Conservation (phyloP, 805 yeast genomes). For the Starmerella apicola region DNA sequence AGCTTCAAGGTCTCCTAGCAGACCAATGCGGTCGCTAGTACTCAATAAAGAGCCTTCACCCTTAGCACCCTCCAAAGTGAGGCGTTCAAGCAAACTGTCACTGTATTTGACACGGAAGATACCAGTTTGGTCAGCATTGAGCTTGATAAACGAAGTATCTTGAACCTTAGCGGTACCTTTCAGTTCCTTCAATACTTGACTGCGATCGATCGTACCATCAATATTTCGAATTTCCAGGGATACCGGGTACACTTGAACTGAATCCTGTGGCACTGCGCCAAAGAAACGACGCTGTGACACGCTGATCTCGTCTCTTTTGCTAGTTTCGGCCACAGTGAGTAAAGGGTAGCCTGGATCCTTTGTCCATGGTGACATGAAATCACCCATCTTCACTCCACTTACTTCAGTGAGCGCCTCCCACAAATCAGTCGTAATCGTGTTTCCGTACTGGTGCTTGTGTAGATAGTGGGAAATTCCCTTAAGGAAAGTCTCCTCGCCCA, state of each 20-base stretch:
- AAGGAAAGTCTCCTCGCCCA: constrained; percentile 58
- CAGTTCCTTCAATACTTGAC: constrained; percentile 43
- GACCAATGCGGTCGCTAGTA: constrained; percentile 52
- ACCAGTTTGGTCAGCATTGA: constrained; percentile 51
- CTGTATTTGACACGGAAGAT: constrained; percentile 48
- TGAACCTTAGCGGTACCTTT: constrained; percentile 36
- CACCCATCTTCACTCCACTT: constrained; percentile 47
- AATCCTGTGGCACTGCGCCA: constrained; percentile 42
- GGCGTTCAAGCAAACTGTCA: constrained; percentile 38
- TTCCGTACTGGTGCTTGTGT: constrained; percentile 47
- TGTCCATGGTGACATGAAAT: constrained; percentile 61
- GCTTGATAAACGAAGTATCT: constrained; percentile 36
- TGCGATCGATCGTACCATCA: constrained; percentile 44
- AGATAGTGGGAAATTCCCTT: constrained; percentile 63
- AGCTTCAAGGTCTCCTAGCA: constrained; percentile 48
- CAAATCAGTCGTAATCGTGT: constrained; percentile 62
- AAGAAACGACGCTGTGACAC: constrained; percentile 51
- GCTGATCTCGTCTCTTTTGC: constrained; percentile 20
- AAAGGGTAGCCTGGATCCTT: constrained; percentile 63
- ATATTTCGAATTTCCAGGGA: constrained; percentile 43
- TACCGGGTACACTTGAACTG: constrained; percentile 42
- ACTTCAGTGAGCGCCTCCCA: constrained; percentile 57
- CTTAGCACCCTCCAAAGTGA: constrained; percentile 40
- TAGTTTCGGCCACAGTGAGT: constrained; percentile 36
- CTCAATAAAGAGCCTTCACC: constrained; percentile 38